A percentile compares a stretch with the other conserved stretches of the same genome.
phyloP scores from a whole-genome alignment of 192 early-diverging fungal species.

The Chytriomyces confervae region DNA sequence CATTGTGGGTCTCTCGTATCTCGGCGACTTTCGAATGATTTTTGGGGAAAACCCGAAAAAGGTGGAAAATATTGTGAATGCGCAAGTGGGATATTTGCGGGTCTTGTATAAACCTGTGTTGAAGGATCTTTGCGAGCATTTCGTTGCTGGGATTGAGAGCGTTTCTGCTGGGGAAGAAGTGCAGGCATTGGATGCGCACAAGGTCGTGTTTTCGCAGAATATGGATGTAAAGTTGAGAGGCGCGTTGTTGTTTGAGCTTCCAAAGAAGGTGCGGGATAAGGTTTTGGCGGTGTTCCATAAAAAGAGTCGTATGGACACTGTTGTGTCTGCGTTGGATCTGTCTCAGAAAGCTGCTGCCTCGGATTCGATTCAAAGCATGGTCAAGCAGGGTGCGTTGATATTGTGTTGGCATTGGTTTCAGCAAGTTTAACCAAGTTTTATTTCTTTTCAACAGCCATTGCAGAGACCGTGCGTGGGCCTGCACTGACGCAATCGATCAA shows the following conservation, averaged over 20 bases:
- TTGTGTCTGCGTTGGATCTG: slow-evolving; percentile 49
- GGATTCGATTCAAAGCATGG: slow-evolving; percentile 43
- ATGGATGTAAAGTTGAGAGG: slow-evolving; percentile 57
- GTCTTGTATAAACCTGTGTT: slow-evolving; percentile 53
- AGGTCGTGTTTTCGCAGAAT: slow-evolving; percentile 40
- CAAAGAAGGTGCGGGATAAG: slow-evolving; percentile 73
- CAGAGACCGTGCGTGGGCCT: slow-evolving; percentile 73
- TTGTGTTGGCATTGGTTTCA: slow-evolving; percentile 38
- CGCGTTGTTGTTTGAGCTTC: slow-evolving; percentile 78
- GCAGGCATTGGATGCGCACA: not conserved
- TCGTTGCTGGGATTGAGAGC: slow-evolving; percentile 40
- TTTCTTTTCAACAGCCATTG: slow-evolving; percentile 54
- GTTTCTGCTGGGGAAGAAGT: slow-evolving; percentile 13
- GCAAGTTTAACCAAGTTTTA: slow-evolving; percentile 31
- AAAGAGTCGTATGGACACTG: slow-evolving; percentile 35
- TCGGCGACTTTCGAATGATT: slow-evolving; percentile 91
- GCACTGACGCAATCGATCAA: slow-evolving; percentile 91
- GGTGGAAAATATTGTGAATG: slow-evolving; percentile 90
- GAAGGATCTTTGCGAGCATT: slow-evolving; percentile 47
- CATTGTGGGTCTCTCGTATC: slow-evolving; percentile 88
- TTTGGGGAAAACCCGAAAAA: slow-evolving; percentile 96
- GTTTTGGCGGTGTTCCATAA: slow-evolving; percentile 32
- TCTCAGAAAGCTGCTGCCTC: slow-evolving; percentile 51
- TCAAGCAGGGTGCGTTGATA: slow-evolving; percentile 47
- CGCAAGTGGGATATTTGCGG: slow-evolving; percentile 70